phyloP scores from a whole-genome alignment of 176 grass and related monocot genomes.

The Urochloa ruziziensis region DNA sequence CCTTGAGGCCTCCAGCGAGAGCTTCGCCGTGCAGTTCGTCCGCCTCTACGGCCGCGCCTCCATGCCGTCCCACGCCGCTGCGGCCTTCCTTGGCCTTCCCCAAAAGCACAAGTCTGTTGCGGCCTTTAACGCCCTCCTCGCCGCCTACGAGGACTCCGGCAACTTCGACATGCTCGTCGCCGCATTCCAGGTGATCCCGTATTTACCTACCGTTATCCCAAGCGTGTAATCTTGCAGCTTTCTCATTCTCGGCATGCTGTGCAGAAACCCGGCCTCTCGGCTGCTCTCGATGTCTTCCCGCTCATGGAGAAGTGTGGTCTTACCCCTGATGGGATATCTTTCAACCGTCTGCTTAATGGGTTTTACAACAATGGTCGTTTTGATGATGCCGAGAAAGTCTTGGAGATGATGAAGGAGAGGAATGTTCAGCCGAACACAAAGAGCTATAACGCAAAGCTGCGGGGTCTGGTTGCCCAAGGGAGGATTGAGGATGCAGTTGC shows the following conservation, averaged over 20 bases:
- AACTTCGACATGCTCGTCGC: slow-evolving; percentile 13
- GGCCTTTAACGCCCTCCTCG: slow-evolving; percentile 50
- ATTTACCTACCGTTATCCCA: slow-evolving; percentile 24
- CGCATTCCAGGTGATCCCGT: slow-evolving; percentile 41
- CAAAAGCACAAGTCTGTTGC: slow-evolving; percentile 9
- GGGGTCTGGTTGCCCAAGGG: slow-evolving; percentile 38
- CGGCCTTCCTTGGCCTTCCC: slow-evolving; percentile 41
- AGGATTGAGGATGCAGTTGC: slow-evolving; percentile 37
- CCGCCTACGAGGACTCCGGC: neutral
- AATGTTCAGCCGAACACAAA: slow-evolving; percentile 34
- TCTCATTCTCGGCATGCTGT: slow-evolving; percentile 30
- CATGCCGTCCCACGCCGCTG: slow-evolving; percentile 46
- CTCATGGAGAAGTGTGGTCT: slow-evolving; percentile 56
- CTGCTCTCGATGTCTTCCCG: slow-evolving; percentile 29
- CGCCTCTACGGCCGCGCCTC: slow-evolving; percentile 52
- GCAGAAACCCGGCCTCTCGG: slow-evolving; percentile 40
- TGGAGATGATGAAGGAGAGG: slow-evolving; percentile 62
- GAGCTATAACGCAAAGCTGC: slow-evolving; percentile 59
- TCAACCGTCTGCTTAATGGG: slow-evolving; percentile 47
- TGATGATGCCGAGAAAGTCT: slow-evolving; percentile 34
- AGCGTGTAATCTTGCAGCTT: slow-evolving; percentile 50
- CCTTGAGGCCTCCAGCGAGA: slow-evolving; percentile 18
- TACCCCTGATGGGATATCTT: slow-evolving; percentile 30
- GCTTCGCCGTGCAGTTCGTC: slow-evolving; percentile 50
- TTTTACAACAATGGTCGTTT: slow-evolving; percentile 30